Base-by-base conservation (phyloP, 768 basidiomycete genomes). In the Calocera viscosa region DNA sequence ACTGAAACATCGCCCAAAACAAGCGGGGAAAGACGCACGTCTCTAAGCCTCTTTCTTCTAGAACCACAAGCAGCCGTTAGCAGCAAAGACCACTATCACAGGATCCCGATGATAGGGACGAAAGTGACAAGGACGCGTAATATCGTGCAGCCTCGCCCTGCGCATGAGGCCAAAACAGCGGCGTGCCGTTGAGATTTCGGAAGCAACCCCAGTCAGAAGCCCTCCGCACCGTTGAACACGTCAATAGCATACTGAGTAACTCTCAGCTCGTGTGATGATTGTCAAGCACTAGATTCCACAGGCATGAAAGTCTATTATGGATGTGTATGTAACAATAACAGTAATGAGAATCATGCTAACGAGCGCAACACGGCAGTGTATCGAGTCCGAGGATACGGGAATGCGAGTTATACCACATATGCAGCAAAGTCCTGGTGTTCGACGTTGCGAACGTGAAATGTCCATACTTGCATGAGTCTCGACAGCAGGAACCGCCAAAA, bases 281-380 rank as follows among this genome's bases (percentile, higher is more conserved):
- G 14, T 14, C 10, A 16, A 16, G 14, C 49, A 49, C 14, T 10
- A 49, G 24, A 14, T 14, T 49, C 14, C 24, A 10, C 49, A 49
- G 14, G 49, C 49, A 49, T 49, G 49, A n/a, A 26, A 49, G 22
- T 49, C 49, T 49, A 49, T 49, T 49, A 49, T 49, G 49, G 39
- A 40, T 40, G 24, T 49, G 49, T 49, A 49, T 49, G 12, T 24
- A 24, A 49, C 22, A 26, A 49, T 24, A 49, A 24, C 49, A 16
- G 22, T 49, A 26, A 49, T 49, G n/a, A n/a, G n/a, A n/a, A 49
- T 49, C 49, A 49, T 49, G 49, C 49, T 49, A 49, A 49, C 49
- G 49, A 49, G 49, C 14, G 49, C 49, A 49, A 49, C 49, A 49
- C 49, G 49, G 24, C 14, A n/a, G n/a, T 49, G 24, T 49, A 49